Evolutionary conservation across 257 asterid genomes (phyloP).

Genomic region (Phtheirospermum japonicum): DNA sequence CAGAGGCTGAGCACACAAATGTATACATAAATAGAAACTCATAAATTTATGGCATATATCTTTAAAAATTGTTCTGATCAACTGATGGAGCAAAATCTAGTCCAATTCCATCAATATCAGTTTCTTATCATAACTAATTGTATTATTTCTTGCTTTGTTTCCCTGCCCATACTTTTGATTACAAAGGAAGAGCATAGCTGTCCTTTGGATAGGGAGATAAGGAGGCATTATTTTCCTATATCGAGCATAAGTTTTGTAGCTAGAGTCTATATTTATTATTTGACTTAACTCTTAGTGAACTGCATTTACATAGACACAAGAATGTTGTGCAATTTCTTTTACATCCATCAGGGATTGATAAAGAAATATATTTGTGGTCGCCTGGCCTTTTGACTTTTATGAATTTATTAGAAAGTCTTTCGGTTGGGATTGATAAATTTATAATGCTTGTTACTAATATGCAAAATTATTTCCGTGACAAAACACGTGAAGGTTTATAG

Average conservation of each 20-base stretch:
- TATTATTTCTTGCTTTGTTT: not conserved
- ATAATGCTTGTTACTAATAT: not conserved
- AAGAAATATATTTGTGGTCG: not conserved
- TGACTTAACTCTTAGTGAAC: not conserved
- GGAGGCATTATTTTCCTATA: not conserved
- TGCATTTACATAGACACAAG: not conserved
- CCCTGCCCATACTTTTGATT: not conserved
- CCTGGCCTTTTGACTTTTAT: not conserved
- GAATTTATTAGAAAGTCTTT: not conserved
- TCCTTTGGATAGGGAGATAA: slow-evolving; percentile 14
- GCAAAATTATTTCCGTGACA: not conserved
- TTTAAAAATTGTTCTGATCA: slow-evolving; percentile 1
- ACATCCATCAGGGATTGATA: not conserved
- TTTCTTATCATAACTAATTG: not conserved
- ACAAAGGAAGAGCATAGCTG: slow-evolving; percentile 3
- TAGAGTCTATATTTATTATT: not conserved
- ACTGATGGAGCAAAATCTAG: not conserved
- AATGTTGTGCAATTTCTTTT: not conserved
- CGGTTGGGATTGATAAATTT: not conserved
- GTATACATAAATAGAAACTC: not conserved
- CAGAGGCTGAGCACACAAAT: not conserved
- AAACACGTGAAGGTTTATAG: not conserved
- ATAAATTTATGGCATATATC: not conserved
- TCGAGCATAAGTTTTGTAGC: not conserved
- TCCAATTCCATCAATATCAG: not conserved